A percentile compares a stretch with the other conserved stretches of the same genome.
These are phyloP conservation scores for Bolboschoenoplectus hybrid DNA, from an alignment of 202 grass and related monocot genomes.

Conservation along the genomic window DNA sequence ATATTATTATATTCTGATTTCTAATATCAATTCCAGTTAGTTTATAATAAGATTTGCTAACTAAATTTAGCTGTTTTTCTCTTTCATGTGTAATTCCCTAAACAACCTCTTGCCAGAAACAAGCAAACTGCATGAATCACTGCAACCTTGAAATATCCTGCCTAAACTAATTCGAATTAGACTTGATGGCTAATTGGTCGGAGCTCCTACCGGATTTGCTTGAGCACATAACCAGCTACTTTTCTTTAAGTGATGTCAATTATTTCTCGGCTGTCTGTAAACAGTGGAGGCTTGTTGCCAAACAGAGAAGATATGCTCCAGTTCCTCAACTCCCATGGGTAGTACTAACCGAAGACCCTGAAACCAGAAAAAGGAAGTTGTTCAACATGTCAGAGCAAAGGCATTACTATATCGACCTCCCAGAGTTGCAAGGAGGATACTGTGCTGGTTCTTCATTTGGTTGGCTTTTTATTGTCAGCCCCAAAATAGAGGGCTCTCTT, in stretches of 20 bases:
- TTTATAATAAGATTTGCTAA: no score
- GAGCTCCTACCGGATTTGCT: background rate
- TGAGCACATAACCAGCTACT: background rate
- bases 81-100: no score
- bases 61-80: no score
- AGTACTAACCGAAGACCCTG: slow-evolving; percentile 1
- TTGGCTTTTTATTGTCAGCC: slow-evolving; percentile 18
- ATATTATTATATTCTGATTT: no score
- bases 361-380: slow-evolving; percentile 16
- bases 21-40: no score
- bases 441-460: slow-evolving; percentile 19
- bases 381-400: slow-evolving; percentile 32
- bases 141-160: background rate
- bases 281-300: background rate
- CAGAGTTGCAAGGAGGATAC: background rate
- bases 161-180: background rate
- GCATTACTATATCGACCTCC: slow-evolving; percentile 19
- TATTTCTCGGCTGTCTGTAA: background rate
- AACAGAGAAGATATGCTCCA: background rate
- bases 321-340: slow-evolving; percentile 18
- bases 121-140: no score
- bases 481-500: slow-evolving; percentile 2
- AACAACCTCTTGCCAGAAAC: no score
- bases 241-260: background rate
- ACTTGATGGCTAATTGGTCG: background rate